Evolutionary conservation across 2,329 filamentous ascomycete species (phyloP).

Genomic region (Torrubiella hemipterigena): DNA sequence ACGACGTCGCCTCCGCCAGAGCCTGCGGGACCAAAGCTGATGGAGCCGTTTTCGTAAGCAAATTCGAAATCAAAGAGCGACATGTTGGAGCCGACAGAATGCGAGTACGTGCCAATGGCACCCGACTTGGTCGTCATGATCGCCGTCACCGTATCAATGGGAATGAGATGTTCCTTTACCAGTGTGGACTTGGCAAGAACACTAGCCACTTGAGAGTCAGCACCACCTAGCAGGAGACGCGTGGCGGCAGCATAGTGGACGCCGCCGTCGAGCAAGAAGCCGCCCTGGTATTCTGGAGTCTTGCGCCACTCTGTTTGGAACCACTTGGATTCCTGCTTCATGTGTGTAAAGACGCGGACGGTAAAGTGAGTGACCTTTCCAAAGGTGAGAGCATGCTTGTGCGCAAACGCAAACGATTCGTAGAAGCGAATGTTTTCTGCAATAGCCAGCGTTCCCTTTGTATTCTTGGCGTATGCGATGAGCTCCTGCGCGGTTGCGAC

Average conservation of each 20-base stretch:
- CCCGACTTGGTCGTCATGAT: conserved; percentile 41
- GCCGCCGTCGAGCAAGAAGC: conserved; percentile 65
- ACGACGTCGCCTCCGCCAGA: conserved; percentile 35
- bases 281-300: conserved; percentile 58
- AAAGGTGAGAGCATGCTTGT: conserved; percentile 23
- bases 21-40: conserved; percentile 34
- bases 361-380: conserved; percentile 33
- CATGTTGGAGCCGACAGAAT: conserved; percentile 45
- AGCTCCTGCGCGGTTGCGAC: conserved; percentile 30
- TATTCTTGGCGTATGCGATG: conserved; percentile 20
- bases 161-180: conserved; percentile 44
- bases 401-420: conserved; percentile 39
- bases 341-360: conserved; percentile 21
- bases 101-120: conserved; percentile 40
- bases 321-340: conserved; percentile 29
- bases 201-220: conserved; percentile 27
- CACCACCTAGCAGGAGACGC: conserved; percentile 40
- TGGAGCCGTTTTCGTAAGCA: conserved; percentile 43
- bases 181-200: conserved; percentile 44
- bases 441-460: conserved; percentile 39
- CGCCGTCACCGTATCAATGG: conserved; percentile 55
- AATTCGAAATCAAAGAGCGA: conserved; percentile 42
- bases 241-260: conserved; percentile 59
- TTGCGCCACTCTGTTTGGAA: conserved; percentile 52
- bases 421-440: conserved; percentile 66